Evolutionary conservation across 139 green algal genomes (phyloP), one percentile per base, ranked within the genome.

Genomic region (Chlorella vulgaris): DNA sequence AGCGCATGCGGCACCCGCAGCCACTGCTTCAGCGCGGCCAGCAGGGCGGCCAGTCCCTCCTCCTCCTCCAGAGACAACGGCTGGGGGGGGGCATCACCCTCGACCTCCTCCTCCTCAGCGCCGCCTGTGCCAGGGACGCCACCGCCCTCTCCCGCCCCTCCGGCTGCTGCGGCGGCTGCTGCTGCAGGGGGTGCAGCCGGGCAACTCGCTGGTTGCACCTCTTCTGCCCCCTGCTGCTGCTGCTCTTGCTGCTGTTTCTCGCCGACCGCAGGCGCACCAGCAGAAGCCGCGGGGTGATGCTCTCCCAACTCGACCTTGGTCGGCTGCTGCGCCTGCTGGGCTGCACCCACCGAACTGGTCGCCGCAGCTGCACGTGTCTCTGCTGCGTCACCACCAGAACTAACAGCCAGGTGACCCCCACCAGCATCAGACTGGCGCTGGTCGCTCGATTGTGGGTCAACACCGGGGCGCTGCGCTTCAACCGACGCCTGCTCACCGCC

Each of bases 1-100:
- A 83, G 47, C 26, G 77, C 77, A 33, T 76, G 66, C 5, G 65
- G 77, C 33, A 51, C 67, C 4, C 28, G 38, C 0, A 83, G 50
- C 77, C 77, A 83, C 19, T 43, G 29, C 65, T 69, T 76, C 15
- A 83, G 65, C 39, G 65, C 66, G 0, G 65, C 63, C 63, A 83
- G 65, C 77, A 83, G 77, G 26, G 77, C 77, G 3, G 77, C 77
- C 47, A 83, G 43, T 2, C 77, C 77, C 2, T 83, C 65, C 28
- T 69, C 77, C 66, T 83, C 74, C 36, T 80, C 74, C 21, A 71
- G 31, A 4, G 58, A 71, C 15, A 80, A n/a, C 28, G 74, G 74
- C 38, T 69, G 38, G 0, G 74, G 26, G 2, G 74, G 39, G 8
- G 53, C 55, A 5, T 29, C 22, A 5, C 21, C 55, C 18, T n/a